Evolutionary conservation across 768 basidiomycete genomes (phyloP).

Genomic region (Termitomyces sp.): DNA sequence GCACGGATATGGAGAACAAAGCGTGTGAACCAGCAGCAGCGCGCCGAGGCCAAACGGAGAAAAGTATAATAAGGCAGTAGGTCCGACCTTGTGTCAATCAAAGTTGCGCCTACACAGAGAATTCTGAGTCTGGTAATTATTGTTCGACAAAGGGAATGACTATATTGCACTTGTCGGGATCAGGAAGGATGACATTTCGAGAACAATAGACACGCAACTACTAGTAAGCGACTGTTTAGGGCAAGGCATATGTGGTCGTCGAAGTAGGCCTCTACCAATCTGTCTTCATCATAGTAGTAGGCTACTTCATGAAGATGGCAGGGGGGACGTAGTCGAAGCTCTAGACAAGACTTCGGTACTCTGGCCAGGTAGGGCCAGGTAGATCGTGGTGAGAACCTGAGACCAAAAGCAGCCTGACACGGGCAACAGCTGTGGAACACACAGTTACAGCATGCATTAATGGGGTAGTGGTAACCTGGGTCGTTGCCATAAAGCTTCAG

Average conservation of each 20-base stretch:
- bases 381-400: too few relatives aligned
- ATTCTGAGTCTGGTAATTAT: background rate
- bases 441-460: too few relatives aligned
- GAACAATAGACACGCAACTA: background rate
- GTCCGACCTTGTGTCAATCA: background rate
- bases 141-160: background rate
- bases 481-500: constrained; percentile 49
- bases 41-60: background rate
- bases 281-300: background rate
- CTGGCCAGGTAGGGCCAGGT: too few relatives aligned
- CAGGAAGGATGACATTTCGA: background rate
- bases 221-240: background rate
- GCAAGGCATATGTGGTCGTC: background rate
- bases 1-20: background rate
- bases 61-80: background rate
- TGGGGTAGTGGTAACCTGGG: constrained; percentile 65
- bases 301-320: background rate
- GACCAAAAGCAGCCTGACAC: too few relatives aligned
- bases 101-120: background rate
- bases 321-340: constrained; percentile 32
- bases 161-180: background rate
- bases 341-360: constrained; percentile 74
- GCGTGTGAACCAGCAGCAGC: background rate
- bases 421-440: too few relatives aligned
- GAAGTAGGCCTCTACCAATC: too few relatives aligned